Conservation (phyloP, 768 basidiomycete species). For the Lanmaoa rubissima region DNA sequence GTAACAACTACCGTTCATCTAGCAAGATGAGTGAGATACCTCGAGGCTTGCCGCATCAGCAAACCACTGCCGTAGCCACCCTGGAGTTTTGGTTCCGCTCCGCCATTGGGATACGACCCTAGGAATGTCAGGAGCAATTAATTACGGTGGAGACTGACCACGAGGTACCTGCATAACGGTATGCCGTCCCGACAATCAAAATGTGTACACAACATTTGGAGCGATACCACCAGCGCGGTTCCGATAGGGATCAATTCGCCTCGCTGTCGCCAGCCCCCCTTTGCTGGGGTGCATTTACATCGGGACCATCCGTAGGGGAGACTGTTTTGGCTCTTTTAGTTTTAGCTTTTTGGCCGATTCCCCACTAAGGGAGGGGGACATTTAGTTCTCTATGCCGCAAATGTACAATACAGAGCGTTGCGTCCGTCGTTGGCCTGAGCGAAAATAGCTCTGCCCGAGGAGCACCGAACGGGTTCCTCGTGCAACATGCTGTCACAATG, state of each 20-base stretch:
- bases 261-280: slow-evolving; percentile 18
- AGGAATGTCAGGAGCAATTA: slow-evolving; percentile 3
- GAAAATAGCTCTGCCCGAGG: slow-evolving; percentile 33
- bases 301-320: slow-evolving; percentile 24
- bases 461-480: slow-evolving; percentile 29
- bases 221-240: slow-evolving; percentile 6
- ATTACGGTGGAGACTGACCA: slow-evolving; percentile 7
- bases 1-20: slow-evolving; percentile 1
- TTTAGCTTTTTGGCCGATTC: slow-evolving; percentile 33
- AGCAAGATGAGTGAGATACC: not conserved
- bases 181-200: slow-evolving; percentile 23
- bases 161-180: slow-evolving; percentile 11
- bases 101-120: not conserved
- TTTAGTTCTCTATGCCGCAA: slow-evolving; percentile 21
- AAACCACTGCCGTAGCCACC: slow-evolving; percentile 1
- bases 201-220: slow-evolving; percentile 11
- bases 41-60: slow-evolving; percentile 3
- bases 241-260: slow-evolving; percentile 21
- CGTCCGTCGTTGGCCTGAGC: slow-evolving; percentile 12
- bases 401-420: slow-evolving; percentile 19
- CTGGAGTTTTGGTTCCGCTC: slow-evolving; percentile 16
- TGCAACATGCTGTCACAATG: slow-evolving; percentile 24
- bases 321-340: slow-evolving; percentile 36
- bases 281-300: slow-evolving; percentile 17
- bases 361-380: slow-evolving; percentile 19